A percentile compares a stretch with the other conserved stretches of the same genome.
These are phyloP conservation scores for Ophiostoma angusticollis DNA, from an alignment of 2,329 filamentous ascomycete genomes.

Conservation along the genomic window DNA sequence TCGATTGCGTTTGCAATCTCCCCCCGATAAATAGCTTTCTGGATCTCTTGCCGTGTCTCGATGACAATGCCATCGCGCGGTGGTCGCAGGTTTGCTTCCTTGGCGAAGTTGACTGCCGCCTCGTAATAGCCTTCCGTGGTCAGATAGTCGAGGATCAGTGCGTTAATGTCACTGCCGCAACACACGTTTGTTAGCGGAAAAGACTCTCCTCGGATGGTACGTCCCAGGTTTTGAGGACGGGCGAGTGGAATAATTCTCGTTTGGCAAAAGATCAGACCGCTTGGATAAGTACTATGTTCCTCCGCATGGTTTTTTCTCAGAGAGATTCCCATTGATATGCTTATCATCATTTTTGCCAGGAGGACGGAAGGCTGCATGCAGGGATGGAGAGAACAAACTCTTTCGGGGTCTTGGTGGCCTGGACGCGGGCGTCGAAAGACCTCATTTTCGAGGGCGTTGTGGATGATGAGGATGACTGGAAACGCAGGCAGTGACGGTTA, in stretches of 20 bases:
- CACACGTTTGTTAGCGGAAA: conserved; percentile 8
- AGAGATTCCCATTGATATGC: conserved; percentile 99
- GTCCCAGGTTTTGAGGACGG: no score
- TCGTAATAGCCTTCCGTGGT: conserved; percentile 90
- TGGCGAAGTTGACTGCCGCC: conserved; percentile 84
- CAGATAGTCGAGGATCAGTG: conserved; percentile 89
- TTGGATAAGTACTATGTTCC: conserved; percentile 54
- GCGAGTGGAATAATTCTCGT: no score
- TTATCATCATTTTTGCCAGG: conserved; percentile 59
- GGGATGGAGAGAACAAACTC: conserved; percentile 41
- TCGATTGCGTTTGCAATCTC: conserved; percentile 78
- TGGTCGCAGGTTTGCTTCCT: conserved; percentile 76
- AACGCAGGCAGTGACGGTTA: neutral
- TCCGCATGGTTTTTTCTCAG: conserved; percentile 86
- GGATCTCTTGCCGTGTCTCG: conserved; percentile 66
- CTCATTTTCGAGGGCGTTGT: conserved; percentile 57
- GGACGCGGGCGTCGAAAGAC: conserved; percentile 72
- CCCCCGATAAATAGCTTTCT: conserved; percentile 72
- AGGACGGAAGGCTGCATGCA: conserved; percentile 6
- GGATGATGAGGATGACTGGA: conserved; percentile 57
- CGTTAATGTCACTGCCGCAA: conserved; percentile 91
- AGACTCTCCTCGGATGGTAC: neutral
- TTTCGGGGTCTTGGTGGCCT: conserved; percentile 77
- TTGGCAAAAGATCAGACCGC: conserved; percentile 15
- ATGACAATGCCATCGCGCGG: conserved; percentile 63